phyloP scores from a whole-genome alignment of 2,329 filamentous ascomycete species.

The Endocalyx cinctus region DNA sequence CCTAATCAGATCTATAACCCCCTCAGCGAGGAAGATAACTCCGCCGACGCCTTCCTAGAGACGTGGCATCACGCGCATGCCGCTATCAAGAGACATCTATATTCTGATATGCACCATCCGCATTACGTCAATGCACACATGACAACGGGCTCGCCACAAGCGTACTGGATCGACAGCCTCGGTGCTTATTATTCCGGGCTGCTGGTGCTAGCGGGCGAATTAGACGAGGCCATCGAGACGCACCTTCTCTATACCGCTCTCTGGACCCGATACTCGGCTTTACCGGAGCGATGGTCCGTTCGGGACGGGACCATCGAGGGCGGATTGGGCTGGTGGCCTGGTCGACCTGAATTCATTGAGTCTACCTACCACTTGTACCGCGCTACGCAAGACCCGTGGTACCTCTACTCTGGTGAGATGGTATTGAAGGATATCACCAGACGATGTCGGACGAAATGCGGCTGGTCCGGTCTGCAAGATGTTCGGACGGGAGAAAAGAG shows the following conservation, averaged over 20 bases:
- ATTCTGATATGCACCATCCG: constrained; percentile 78
- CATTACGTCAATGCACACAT: constrained; percentile 92
- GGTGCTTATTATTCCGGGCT: constrained; percentile 94
- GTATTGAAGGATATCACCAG: constrained; percentile 80
- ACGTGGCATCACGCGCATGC: constrained; percentile 83
- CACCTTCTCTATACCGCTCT: constrained; percentile 88
- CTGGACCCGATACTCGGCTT: constrained; percentile 90
- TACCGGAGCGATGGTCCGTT: constrained; percentile 92
- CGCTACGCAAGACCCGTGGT: constrained; percentile 92
- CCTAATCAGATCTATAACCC: constrained; percentile 60
- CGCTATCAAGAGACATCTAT: constrained; percentile 87
- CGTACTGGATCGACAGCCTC: constrained; percentile 93
- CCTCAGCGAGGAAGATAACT: constrained; percentile 61
- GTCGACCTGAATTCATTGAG: constrained; percentile 93
- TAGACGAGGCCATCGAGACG: constrained; percentile 86
- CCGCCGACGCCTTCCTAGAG: constrained; percentile 71
- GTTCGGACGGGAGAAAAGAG: constrained; percentile 78
- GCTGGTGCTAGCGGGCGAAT: constrained; percentile 76
- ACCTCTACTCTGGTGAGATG: constrained; percentile 95
- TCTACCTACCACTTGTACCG: constrained; percentile 95
- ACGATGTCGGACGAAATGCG: constrained; percentile 84
- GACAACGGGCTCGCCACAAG: constrained; percentile 78
- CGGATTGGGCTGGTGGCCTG: constrained; percentile 89
- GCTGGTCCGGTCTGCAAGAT: constrained; percentile 86
- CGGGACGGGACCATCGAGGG: constrained; percentile 78